A percentile compares a stretch with the other conserved stretches of the same genome.
Conservation (phyloP, 164 flowering plant genomes). For the Amborella trichopoda region DNA sequence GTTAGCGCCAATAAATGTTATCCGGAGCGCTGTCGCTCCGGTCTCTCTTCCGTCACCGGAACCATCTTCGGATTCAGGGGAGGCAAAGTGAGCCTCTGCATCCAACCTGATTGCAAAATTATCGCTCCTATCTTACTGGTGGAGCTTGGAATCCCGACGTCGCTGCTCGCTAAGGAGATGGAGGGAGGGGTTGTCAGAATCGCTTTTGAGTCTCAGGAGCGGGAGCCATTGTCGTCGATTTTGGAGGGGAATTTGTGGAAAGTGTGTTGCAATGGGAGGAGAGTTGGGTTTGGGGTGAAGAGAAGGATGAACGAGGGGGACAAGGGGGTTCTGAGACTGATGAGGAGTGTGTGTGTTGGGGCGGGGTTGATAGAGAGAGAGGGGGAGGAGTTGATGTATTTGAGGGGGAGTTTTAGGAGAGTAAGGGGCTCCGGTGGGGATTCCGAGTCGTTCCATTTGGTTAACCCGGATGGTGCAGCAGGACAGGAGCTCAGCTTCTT, state of each 20-base stretch:
- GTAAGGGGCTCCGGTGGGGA: constrained; percentile 42
- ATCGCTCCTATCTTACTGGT: constrained; percentile 32
- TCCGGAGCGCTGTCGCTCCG: too few relatives aligned
- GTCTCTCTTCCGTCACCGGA: constrained; percentile 26
- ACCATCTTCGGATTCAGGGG: constrained; percentile 50
- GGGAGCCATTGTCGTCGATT: constrained; percentile 17
- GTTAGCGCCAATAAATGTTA: too few relatives aligned
- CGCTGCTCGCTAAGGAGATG: constrained; percentile 42
- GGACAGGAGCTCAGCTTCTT: constrained; percentile 50
- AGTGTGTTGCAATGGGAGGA: constrained; percentile 56
- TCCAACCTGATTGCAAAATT: constrained; percentile 25
- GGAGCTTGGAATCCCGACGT: constrained; percentile 43
- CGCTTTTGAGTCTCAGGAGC: constrained; percentile 31
- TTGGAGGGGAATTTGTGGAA: constrained; percentile 47
- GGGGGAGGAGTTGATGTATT: constrained; percentile 35
- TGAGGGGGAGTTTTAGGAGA: constrained; percentile 42
- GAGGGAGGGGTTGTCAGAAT: constrained; percentile 35
- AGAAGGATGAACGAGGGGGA: constrained; percentile 24
- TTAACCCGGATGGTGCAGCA: constrained; percentile 41
- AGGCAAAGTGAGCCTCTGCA: constrained; percentile 48
- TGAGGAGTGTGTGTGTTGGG: constrained; percentile 43
- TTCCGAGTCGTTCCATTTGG: constrained; percentile 50
- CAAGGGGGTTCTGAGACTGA: constrained; percentile 18
- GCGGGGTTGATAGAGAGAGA: constrained; percentile 38
- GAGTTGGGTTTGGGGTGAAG: constrained; percentile 38